Base-by-base conservation (phyloP, 148 eudicot species). In the Rhododendron kiyosumense region DNA sequence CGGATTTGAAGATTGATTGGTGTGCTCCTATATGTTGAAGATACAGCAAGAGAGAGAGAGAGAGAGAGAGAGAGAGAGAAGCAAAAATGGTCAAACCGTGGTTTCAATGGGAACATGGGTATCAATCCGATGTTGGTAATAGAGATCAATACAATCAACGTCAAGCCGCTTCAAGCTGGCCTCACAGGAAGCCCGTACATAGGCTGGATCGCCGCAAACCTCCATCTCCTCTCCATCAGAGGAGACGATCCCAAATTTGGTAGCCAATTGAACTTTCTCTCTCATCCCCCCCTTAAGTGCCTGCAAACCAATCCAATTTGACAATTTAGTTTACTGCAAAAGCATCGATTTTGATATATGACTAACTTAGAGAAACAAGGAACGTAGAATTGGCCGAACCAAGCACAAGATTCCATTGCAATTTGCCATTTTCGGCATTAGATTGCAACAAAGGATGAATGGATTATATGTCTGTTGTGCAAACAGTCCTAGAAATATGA, bases 81-180 rank as follows among this genome's bases (percentile, higher is more conserved):
- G 45, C n/a, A 18, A 15, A 63, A n/a, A 65, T 28, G 41, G 65
- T 36, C 81, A 54, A 77, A 85, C 86, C 86, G 86, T 77, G 81
- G 59, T 20, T 85, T 85, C 86, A 57, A 85, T 85, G 49, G 86
- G 86, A 28, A 84, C 67, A 15, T 14, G 2, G 78, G 86, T 36
- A 54, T 84, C 86, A 54, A 84, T 76, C 34, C 86, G 81, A 76
- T 77, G 81, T 26, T 75, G 71, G 54, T 32, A 77, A 77, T 77
- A 76, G 46, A 77, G 79, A 41, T 76, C 86, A 12, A 84, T 77
- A 7, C 34, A 75, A 34, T 84, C 86, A 3, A 76, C 4, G 34
- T 76, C 86, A 13, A 75, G 86, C 49, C 71, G 52, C 81, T 84
- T 84, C 81, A 84, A 84, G 81, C 86, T 84, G 4, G 69, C 86